These are phyloP conservation scores for Climacium dendroides DNA, from an alignment of 225 moss, liverwort and hornwort genomes.

Conservation along the genomic window DNA sequence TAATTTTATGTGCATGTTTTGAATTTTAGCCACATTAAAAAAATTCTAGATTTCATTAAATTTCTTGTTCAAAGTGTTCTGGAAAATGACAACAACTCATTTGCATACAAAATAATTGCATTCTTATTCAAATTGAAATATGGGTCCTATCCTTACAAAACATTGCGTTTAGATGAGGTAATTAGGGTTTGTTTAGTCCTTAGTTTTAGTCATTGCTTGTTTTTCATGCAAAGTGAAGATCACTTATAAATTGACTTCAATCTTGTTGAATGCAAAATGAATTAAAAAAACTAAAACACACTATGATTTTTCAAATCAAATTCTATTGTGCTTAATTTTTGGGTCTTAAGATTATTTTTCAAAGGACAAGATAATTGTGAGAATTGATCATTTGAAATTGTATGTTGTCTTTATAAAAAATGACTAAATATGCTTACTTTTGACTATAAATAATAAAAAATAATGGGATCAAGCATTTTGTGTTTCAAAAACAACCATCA, in stretches of 20 bases:
- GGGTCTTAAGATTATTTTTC: neutral
- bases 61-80: neutral
- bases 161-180: too few relatives aligned
- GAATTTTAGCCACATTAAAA: neutral
- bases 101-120: neutral
- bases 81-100: rapidly evolving
- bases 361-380: neutral
- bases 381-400: neutral
- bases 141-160: too few relatives aligned
- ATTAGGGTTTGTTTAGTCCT: too few relatives aligned
- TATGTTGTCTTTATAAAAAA: neutral
- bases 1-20: too few relatives aligned
- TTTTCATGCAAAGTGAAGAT: neutral
- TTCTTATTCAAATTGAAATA: too few relatives aligned
- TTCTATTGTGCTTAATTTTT: neutral
- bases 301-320: too few relatives aligned
- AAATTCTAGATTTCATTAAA: neutral
- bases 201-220: too few relatives aligned
- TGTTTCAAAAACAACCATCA: neutral
- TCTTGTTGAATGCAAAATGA: too few relatives aligned
- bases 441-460: too few relatives aligned
- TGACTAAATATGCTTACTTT: too few relatives aligned
- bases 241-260: too few relatives aligned
- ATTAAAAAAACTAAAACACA: too few relatives aligned
- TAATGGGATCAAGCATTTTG: neutral